These are phyloP conservation scores for Rubia occidens DNA, from an alignment of 305 asterid genomes.

Conservation along the genomic window DNA sequence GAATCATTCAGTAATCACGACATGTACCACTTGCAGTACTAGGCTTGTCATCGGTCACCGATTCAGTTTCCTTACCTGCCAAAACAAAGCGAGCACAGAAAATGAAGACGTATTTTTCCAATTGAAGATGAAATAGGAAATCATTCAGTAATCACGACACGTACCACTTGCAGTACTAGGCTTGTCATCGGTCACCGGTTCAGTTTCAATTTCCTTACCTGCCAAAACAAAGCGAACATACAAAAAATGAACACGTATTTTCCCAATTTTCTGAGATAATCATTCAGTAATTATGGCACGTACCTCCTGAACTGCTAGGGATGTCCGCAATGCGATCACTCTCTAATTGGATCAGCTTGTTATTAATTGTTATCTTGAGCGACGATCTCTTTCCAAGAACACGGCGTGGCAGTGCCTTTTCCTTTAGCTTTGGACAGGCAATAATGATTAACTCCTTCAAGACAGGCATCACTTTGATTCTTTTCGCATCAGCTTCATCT, in stretches of 20 bases:
- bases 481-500: neutral
- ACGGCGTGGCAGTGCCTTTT: neutral
- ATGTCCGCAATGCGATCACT: neutral
- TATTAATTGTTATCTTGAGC: neutral
- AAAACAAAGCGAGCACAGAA: neutral
- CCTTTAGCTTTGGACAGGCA: neutral
- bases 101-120: neutral
- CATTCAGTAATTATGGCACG: neutral
- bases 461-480: neutral
- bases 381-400: neutral
- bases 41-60: neutral
- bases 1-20: no score
- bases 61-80: neutral
- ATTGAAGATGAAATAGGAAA: neutral
- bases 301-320: neutral
- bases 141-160: neutral
- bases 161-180: neutral
- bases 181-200: neutral
- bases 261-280: no score
- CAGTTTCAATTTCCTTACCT: neutral
- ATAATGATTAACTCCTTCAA: neutral
- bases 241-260: neutral
- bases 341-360: neutral
- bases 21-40: neutral
- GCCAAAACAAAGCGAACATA: neutral